phyloP scores from a whole-genome alignment of 495 filamentous ascomycete species.

The Lophiostoma macrostomum region DNA sequence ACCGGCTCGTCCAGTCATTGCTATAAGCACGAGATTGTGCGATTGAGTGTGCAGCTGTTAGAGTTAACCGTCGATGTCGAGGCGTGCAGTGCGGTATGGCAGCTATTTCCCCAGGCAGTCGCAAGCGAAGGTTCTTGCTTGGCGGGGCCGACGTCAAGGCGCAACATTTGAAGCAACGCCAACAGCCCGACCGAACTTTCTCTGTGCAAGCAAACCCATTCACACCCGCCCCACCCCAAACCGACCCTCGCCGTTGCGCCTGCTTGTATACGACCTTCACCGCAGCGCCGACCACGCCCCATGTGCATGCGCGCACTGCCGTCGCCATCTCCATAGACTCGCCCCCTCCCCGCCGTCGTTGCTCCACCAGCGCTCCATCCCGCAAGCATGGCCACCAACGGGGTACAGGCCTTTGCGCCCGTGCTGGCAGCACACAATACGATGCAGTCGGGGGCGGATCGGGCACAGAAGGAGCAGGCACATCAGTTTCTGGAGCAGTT shows the following conservation, averaged over 20 bases:
- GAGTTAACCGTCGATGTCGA: too few relatives aligned
- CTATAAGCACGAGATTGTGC: neutral
- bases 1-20: conserved; percentile 28
- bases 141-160: too few relatives aligned
- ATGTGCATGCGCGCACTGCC: too few relatives aligned
- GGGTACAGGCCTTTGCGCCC: conserved; percentile 68
- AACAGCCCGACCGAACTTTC: too few relatives aligned
- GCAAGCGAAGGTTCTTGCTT: neutral
- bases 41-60: neutral
- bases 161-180: too few relatives aligned
- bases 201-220: too few relatives aligned
- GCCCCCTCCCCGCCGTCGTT: conserved; percentile 10
- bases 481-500: conserved; percentile 90
- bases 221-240: neutral
- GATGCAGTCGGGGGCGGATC: conserved; percentile 80
- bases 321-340: neutral
- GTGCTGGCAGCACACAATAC: conserved; percentile 85
- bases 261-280: too few relatives aligned
- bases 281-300: too few relatives aligned
- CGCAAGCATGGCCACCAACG: conserved; percentile 66
- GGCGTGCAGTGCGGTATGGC: too few relatives aligned
- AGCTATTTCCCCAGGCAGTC: neutral
- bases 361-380: conserved; percentile 2
- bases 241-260: too few relatives aligned
- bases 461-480: conserved; percentile 80